These are phyloP conservation scores for Dryadomyces quercivorus DNA, from an alignment of 2,329 filamentous ascomycete species.

Conservation along the genomic window DNA sequence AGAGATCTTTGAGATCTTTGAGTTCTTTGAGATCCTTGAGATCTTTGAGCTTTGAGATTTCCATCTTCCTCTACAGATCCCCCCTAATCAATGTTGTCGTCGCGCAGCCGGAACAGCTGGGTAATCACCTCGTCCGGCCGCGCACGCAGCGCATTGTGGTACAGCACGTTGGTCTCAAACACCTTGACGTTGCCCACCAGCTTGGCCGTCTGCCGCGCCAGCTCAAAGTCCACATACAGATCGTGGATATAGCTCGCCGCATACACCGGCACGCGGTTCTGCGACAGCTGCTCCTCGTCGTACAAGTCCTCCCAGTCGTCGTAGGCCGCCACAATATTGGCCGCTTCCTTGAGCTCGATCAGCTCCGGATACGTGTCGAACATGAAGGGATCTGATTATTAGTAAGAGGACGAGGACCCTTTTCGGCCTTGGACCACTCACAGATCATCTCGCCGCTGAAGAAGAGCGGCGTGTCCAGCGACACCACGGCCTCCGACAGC, in stretches of 20 bases:
- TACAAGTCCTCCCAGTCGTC: slow-evolving; percentile 67
- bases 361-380: slow-evolving; percentile 74
- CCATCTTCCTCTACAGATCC: too few relatives aligned
- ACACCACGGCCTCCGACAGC: slow-evolving; percentile 24
- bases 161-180: slow-evolving; percentile 76
- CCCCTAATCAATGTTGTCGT: slow-evolving; percentile 50
- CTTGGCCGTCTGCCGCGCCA: slow-evolving; percentile 60
- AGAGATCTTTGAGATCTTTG: too few relatives aligned
- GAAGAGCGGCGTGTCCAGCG: slow-evolving; percentile 39
- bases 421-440: not conserved
- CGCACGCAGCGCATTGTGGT: slow-evolving; percentile 69
- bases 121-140: slow-evolving; percentile 66
- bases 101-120: slow-evolving; percentile 64
- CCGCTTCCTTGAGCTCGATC: slow-evolving; percentile 51
- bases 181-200: slow-evolving; percentile 67
- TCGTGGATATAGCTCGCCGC: slow-evolving; percentile 75
- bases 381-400: slow-evolving; percentile 59
- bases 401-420: too few relatives aligned
- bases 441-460: slow-evolving; percentile 92
- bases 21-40: too few relatives aligned
- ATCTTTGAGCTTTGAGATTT: too few relatives aligned
- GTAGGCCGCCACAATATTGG: slow-evolving; percentile 56
- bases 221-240: slow-evolving; percentile 78
- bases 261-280: slow-evolving; percentile 76
- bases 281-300: slow-evolving; percentile 56